Evolutionary conservation across 768 basidiomycete species (phyloP).

Genomic region (Xerocomus potaroensis): DNA sequence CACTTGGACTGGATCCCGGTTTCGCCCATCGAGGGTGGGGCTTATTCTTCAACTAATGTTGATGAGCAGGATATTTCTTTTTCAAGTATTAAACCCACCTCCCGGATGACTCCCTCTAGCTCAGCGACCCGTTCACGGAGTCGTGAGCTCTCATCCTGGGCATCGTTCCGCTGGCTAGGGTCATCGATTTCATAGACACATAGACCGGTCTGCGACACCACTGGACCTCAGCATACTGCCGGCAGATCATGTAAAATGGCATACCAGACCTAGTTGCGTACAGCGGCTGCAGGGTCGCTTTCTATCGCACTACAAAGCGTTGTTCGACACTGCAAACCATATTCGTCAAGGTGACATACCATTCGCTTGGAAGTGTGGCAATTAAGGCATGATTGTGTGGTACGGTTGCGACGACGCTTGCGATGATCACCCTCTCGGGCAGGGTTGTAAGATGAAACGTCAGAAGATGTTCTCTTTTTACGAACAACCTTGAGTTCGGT

Average conservation of each 20-base stretch:
- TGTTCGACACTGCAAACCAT: neutral
- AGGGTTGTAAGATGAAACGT: constrained; percentile 24
- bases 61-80: neutral
- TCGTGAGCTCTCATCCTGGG: constrained; percentile 59
- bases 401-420: constrained; percentile 64
- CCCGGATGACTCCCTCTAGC: constrained; percentile 80
- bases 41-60: constrained; percentile 60
- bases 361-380: constrained; percentile 73
- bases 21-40: constrained; percentile 62
- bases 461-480: constrained; percentile 30
- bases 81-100: constrained; percentile 38
- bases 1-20: constrained; percentile 20
- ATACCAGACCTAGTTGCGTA: constrained; percentile 38
- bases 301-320: constrained; percentile 38
- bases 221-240: constrained; percentile 12
- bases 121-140: constrained; percentile 75
- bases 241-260: constrained; percentile 26
- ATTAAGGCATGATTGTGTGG: constrained; percentile 69
- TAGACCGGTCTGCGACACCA: constrained; percentile 55
- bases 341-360: constrained; percentile 35
- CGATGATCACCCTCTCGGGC: constrained; percentile 50
- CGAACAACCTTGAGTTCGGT: constrained; percentile 21
- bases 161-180: constrained; percentile 49
- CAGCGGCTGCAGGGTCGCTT: constrained; percentile 47
- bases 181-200: constrained; percentile 86